Percentiles rank a stretch among this genome's conserved stretches.
These are phyloP conservation scores for Rutstroemia sp. DNA, from an alignment of 2,329 filamentous ascomycete species.

Conservation along the genomic window DNA sequence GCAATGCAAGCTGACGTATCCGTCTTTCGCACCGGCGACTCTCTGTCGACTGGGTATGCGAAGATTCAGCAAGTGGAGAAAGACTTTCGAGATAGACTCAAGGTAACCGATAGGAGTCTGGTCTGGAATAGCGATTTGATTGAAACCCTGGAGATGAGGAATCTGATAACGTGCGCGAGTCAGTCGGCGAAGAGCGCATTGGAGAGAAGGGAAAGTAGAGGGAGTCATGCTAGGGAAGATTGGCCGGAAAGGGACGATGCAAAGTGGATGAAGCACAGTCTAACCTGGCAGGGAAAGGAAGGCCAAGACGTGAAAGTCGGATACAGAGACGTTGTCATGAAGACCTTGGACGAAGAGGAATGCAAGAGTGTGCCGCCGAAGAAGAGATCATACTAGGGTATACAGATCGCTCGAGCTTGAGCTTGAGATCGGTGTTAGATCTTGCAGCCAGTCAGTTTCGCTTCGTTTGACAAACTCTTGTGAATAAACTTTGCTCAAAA, in stretches of 20 bases:
- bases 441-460: too few species aligned
- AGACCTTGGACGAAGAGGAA: constrained; percentile 38
- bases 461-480: too few species aligned
- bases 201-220: constrained; percentile 37
- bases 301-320: constrained; percentile 35
- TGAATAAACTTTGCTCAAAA: too few species aligned
- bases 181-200: constrained; percentile 39
- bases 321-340: constrained; percentile 35
- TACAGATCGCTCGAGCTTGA: too few species aligned
- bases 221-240: constrained; percentile 41
- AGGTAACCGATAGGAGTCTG: constrained; percentile 35
- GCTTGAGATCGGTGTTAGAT: too few species aligned
- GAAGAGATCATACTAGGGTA: constrained; percentile 37
- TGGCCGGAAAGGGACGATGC: constrained; percentile 36
- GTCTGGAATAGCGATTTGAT: constrained; percentile 44
- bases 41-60: constrained; percentile 27
- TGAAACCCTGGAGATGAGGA: constrained; percentile 40
- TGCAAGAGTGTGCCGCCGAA: constrained; percentile 27
- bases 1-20: constrained; percentile 95
- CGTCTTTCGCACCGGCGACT: constrained; percentile 93
- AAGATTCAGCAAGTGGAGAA: constrained; percentile 29
- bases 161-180: constrained; percentile 38
- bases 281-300: constrained; percentile 37
- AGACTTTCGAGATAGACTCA: constrained; percentile 30
- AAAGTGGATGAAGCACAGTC: constrained; percentile 40